These are phyloP conservation scores for Vicia villosa DNA, from an alignment of 306 rosid genomes.

Conservation along the genomic window DNA sequence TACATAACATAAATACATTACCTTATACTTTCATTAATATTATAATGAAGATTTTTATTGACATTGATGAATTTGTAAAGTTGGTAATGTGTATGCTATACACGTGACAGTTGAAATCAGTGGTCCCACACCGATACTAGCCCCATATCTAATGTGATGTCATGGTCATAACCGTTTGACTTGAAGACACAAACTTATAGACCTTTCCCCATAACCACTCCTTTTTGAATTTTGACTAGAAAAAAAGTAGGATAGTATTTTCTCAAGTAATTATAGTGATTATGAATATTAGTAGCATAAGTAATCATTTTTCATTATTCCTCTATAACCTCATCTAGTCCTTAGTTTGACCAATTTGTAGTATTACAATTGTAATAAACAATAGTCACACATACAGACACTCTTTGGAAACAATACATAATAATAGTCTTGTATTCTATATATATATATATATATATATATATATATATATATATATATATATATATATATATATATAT, in stretches of 20 bases:
- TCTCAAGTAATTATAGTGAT: slow-evolving; percentile 35
- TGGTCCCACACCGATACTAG: slow-evolving; percentile 49
- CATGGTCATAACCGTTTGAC: slow-evolving; percentile 80
- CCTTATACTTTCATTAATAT: not conserved
- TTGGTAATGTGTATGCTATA: not conserved
- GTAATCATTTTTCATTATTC: slow-evolving; percentile 14
- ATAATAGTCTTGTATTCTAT: not conserved
- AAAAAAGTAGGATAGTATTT: slow-evolving; percentile 1
- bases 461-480: too few relatives aligned
- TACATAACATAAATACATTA: slow-evolving; percentile 34
- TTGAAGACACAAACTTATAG: slow-evolving; percentile 39
- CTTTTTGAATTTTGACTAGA: slow-evolving; percentile 43
- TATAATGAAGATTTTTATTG: slow-evolving; percentile 21
- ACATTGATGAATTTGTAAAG: not conserved
- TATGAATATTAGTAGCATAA: slow-evolving; percentile 3
- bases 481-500: too few relatives aligned
- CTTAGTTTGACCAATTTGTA: slow-evolving; percentile 35
- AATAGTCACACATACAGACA: slow-evolving; percentile 4
- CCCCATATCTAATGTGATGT: slow-evolving; percentile 58
- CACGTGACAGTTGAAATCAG: slow-evolving; percentile 43
- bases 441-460: too few relatives aligned
- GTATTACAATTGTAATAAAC: slow-evolving; percentile 30
- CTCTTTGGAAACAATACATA: slow-evolving; percentile 11
- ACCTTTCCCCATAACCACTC: slow-evolving; percentile 44
- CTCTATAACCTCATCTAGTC: slow-evolving; percentile 21